Evolutionary conservation across 371 early-diverging fungal genomes (phyloP).

Genomic region (Mortierella sp.): DNA sequence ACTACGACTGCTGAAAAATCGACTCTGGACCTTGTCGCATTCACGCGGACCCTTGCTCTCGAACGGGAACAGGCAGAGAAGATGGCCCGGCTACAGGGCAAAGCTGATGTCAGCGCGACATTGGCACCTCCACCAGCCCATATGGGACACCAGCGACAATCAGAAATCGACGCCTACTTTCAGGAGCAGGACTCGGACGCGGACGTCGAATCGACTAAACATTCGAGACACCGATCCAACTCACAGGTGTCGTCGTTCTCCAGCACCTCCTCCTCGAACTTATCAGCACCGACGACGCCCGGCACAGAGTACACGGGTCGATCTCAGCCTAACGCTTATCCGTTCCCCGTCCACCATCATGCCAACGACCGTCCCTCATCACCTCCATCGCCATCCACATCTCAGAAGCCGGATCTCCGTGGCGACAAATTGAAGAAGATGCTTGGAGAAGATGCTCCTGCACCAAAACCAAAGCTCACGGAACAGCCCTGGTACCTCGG

Average conservation of each 20-base stretch:
- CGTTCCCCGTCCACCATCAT: slow-evolving; percentile 46
- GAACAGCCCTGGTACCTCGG: slow-evolving; percentile 76
- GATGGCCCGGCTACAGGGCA: slow-evolving; percentile 2
- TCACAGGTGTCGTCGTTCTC: slow-evolving; percentile 47
- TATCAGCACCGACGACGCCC: slow-evolving; percentile 45
- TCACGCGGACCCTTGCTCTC: slow-evolving; percentile 19
- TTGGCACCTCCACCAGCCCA: slow-evolving; percentile 11
- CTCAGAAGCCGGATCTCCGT: slow-evolving; percentile 29
- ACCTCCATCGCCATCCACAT: slow-evolving; percentile 9
- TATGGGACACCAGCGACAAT: slow-evolving; percentile 12
- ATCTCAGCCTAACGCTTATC: slow-evolving; percentile 57
- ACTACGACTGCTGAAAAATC: slow-evolving; percentile 41
- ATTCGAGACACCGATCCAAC: slow-evolving; percentile 42
- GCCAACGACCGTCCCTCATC: slow-evolving; percentile 19
- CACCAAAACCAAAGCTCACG: slow-evolving; percentile 28
- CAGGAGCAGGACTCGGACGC: slow-evolving; percentile 36
- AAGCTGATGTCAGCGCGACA: slow-evolving; percentile 18
- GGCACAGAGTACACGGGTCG: slow-evolving; percentile 51
- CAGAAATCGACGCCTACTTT: slow-evolving; percentile 42
- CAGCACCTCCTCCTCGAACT: slow-evolving; percentile 31
- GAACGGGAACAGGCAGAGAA: slow-evolving; percentile 34
- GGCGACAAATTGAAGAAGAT: slow-evolving; percentile 48
- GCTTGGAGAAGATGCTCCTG: slow-evolving; percentile 51
- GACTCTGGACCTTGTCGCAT: slow-evolving; percentile 15
- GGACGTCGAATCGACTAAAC: slow-evolving; percentile 23